A percentile compares a stretch with the other conserved stretches of the same genome.
These are phyloP conservation scores for Tilletiopsis washingtonensis DNA, from an alignment of 1,284 basidiomycete species.

Conservation along the genomic window DNA sequence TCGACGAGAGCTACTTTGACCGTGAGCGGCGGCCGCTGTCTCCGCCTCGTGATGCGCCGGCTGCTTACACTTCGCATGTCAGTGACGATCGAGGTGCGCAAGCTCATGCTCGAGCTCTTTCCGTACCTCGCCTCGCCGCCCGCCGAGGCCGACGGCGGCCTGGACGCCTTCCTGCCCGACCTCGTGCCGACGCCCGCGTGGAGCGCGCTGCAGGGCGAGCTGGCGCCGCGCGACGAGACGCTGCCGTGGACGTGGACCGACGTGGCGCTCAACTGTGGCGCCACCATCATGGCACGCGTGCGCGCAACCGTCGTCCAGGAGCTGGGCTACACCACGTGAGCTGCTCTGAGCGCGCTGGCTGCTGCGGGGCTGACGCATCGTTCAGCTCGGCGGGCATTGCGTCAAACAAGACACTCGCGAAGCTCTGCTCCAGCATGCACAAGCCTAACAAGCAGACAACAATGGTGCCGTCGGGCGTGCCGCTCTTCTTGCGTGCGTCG, in stretches of 20 bases:
- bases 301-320: constrained; percentile 62
- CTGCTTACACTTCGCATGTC: too few relatives aligned
- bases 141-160: constrained; percentile 59
- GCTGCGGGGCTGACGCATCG: background rate
- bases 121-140: constrained; percentile 69
- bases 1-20: constrained; percentile 53
- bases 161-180: constrained; percentile 70
- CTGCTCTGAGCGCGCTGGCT: too few relatives aligned
- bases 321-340: constrained; percentile 79
- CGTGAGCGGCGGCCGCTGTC: too few relatives aligned
- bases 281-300: constrained; percentile 74
- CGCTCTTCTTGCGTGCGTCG: constrained; percentile 33
- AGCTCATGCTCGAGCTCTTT: constrained; percentile 47
- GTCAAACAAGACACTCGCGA: constrained; percentile 86
- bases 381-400: constrained; percentile 97
- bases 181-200: constrained; percentile 56
- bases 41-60: too few relatives aligned
- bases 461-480: constrained; percentile 26
- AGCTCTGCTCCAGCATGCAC: constrained; percentile 55
- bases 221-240: constrained; percentile 57
- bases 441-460: constrained; percentile 42
- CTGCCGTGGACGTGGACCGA: constrained; percentile 69
- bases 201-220: constrained; percentile 49
- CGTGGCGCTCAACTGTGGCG: constrained; percentile 77
- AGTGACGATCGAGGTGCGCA: constrained; percentile 42